phyloP scores from a whole-genome alignment of 2,329 filamentous ascomycete genomes.

The Aureobasidium uvarum region DNA sequence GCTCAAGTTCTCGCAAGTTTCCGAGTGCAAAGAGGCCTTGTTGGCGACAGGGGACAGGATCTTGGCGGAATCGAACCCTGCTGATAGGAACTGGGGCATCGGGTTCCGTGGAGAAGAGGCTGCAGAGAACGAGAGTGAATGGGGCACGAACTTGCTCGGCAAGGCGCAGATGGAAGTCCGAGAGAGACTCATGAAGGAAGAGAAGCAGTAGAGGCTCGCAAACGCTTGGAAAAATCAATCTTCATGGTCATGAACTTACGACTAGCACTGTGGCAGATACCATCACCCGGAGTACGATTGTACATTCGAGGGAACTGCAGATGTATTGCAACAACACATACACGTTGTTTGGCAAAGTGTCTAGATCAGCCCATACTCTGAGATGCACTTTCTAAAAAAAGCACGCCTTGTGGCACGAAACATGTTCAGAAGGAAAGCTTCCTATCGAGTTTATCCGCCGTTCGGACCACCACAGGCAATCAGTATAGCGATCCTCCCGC shows the following conservation, averaged over 20 bases:
- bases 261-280: not conserved
- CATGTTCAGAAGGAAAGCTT: not conserved
- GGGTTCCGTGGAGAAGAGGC: slow-evolving; percentile 39
- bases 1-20: slow-evolving; percentile 39
- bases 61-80: slow-evolving; percentile 41
- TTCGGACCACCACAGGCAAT: not conserved
- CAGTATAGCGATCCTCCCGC: not conserved
- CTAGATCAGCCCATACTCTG: not conserved
- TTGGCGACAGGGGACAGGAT: slow-evolving; percentile 37
- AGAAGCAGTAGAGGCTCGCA: not conserved
- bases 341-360: not conserved
- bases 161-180: slow-evolving; percentile 40
- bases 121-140: slow-evolving; percentile 33
- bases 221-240: too few relatives aligned
- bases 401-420: not conserved
- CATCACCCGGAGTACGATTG: not conserved
- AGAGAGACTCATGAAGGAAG: slow-evolving; percentile 32
- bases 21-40: slow-evolving; percentile 34
- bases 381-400: not conserved
- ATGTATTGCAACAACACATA: not conserved
- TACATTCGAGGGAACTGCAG: not conserved
- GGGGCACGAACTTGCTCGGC: slow-evolving; percentile 40
- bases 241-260: not conserved
- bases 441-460: not conserved
- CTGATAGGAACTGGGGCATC: slow-evolving; percentile 40